Percentiles rank a stretch among this genome's conserved stretches.
Conservation (phyloP, 2,329 filamentous ascomycete genomes). For the Beauveria sp. region DNA sequence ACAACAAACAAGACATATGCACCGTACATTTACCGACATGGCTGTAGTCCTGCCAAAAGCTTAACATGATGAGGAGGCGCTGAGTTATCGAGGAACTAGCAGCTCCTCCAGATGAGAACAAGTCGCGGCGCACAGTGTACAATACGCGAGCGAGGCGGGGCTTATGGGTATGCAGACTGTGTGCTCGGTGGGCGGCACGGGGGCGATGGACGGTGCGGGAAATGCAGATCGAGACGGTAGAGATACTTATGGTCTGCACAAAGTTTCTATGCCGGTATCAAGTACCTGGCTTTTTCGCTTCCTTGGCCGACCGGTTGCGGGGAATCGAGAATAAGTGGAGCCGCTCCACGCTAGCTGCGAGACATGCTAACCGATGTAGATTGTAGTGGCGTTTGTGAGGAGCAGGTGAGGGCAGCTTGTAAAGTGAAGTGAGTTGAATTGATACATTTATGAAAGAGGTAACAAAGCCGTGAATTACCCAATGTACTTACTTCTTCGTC, state of each 20-base stretch:
- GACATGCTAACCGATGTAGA: background rate
- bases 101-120: background rate
- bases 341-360: slow-evolving; percentile 1
- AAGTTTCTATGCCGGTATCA: background rate
- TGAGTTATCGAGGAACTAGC: slow-evolving; percentile 1
- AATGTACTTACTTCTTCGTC: too few relatives aligned
- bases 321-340: slow-evolving; percentile 3
- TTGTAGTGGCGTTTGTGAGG: background rate
- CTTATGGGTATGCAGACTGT: background rate
- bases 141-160: background rate
- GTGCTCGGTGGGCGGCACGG: background rate
- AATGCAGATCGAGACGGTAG: slow-evolving; percentile 8
- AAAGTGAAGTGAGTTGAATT: background rate
- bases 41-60: background rate
- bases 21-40: slow-evolving; percentile 5
- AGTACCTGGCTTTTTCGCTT: background rate
- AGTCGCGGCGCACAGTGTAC: slow-evolving; percentile 4
- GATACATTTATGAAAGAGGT: too few relatives aligned
- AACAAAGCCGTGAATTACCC: too few relatives aligned
- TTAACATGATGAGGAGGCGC: background rate
- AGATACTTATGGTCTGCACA: background rate
- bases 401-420: background rate
- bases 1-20: background rate
- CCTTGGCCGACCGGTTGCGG: background rate
- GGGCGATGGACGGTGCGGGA: slow-evolving; percentile 3